Percentiles rank a stretch among this genome's conserved stretches.
These are phyloP conservation scores for Mariannaea sp. DNA, from an alignment of 2,329 filamentous ascomycete species.

Conservation along the genomic window DNA sequence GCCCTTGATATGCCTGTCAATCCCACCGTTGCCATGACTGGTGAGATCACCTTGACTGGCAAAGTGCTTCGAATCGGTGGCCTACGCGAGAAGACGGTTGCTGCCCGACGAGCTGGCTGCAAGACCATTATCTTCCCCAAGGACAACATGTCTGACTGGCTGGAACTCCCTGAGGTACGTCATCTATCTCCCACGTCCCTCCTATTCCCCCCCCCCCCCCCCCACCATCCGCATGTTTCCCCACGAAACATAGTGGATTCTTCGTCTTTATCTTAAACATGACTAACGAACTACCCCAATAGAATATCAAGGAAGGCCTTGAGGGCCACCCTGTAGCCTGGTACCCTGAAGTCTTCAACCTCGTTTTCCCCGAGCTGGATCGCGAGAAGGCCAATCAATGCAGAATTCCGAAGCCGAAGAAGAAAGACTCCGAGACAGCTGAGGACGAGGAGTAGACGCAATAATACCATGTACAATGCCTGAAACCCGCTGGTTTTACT, in stretches of 20 bases:
- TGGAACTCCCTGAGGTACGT: conserved; percentile 93
- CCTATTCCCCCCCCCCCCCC: no score
- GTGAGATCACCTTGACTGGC: conserved; percentile 93
- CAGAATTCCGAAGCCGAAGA: conserved; percentile 59
- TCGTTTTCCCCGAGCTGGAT: conserved; percentile 86
- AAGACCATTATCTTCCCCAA: conserved; percentile 93
- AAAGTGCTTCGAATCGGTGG: conserved; percentile 96
- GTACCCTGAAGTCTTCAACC: conserved; percentile 92
- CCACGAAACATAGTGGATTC: not conserved
- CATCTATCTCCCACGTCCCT: conserved; percentile 2
- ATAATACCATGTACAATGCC: conserved; percentile 6
- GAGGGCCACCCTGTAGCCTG: conserved; percentile 89
- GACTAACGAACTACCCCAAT: conserved; percentile 27
- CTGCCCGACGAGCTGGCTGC: conserved; percentile 87
- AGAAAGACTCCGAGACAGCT: conserved; percentile 44
- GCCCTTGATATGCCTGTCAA: conserved; percentile 79
- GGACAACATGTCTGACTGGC: conserved; percentile 96
- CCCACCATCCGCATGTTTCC: not conserved
- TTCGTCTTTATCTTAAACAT: not conserved
- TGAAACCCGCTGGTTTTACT: not conserved
- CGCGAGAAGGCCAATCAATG: conserved; percentile 74
- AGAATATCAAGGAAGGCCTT: conserved; percentile 98
- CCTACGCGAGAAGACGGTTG: conserved; percentile 94
- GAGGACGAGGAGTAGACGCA: conserved; percentile 43
- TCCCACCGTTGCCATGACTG: conserved; percentile 95